Evolutionary conservation across 331 rosid genomes (phyloP).

Genomic region (Rhamnella rubrinervis): DNA sequence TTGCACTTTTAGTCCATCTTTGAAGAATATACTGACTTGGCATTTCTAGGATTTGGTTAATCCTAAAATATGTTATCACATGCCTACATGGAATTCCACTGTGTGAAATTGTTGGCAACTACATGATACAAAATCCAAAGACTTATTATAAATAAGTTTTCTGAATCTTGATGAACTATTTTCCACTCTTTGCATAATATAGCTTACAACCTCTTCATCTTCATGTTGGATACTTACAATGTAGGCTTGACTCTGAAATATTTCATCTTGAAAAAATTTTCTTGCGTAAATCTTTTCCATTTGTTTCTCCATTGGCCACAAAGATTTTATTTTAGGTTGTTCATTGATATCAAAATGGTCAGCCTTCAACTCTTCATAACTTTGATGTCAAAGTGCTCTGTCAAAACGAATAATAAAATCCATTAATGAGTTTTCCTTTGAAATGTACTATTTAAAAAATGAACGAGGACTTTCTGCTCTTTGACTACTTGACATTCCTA

Average conservation of each 20-base stretch:
- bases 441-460: background rate
- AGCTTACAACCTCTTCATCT: no score
- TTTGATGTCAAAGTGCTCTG: slow-evolving; percentile 2
- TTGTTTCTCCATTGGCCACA: background rate
- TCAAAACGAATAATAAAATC: background rate
- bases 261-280: background rate
- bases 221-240: no score
- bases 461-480: background rate
- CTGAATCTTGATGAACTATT: no score
- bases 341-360: background rate
- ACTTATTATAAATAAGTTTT: background rate
- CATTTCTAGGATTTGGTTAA: background rate
- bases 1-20: no score
- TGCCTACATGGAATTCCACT: background rate
- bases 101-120: background rate
- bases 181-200: no score
- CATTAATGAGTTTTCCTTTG: background rate
- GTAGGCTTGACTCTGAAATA: no score
- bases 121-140: background rate
- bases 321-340: no score
- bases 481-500: background rate
- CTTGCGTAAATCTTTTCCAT: background rate
- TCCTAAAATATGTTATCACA: background rate
- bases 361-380: background rate
- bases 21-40: slow-evolving; percentile 6